A percentile compares a stretch with the other conserved stretches of the same genome.
phyloP scores from a whole-genome alignment of 768 basidiomycete species.

The Plicaturopsis crispa region DNA sequence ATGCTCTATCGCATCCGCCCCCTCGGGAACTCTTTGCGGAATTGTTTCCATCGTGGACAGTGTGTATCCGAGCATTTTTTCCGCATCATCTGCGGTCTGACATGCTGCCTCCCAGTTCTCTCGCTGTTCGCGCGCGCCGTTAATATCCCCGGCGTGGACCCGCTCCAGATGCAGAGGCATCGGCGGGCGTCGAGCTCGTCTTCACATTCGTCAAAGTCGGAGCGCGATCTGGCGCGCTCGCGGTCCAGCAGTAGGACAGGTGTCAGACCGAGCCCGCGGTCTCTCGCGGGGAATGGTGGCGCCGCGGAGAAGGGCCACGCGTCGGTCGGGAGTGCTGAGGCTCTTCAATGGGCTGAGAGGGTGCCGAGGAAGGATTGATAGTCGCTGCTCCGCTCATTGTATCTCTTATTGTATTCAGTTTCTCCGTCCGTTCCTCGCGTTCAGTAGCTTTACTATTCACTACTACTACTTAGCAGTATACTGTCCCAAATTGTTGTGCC shows the following conservation, averaged over 20 bases:
- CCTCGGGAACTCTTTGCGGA: constrained; percentile 52
- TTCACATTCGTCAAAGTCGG: constrained; percentile 43
- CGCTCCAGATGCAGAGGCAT: constrained; percentile 70
- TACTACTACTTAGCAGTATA: no score
- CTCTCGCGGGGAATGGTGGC: constrained; percentile 15
- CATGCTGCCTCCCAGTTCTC: constrained; percentile 41
- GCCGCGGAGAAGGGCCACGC: background rate
- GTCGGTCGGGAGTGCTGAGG: constrained; percentile 22
- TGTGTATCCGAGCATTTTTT: constrained; percentile 30
- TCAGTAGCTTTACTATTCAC: no score
- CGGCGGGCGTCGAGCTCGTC: constrained; percentile 72
- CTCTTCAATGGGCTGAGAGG: constrained; percentile 24
- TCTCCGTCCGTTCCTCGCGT: no score
- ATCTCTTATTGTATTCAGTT: no score
- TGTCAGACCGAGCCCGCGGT: constrained; percentile 22
- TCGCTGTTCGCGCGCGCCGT: constrained; percentile 73
- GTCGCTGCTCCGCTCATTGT: no score
- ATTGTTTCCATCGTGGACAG: constrained; percentile 82
- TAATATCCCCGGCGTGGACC: constrained; percentile 68
- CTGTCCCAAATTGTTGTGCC: no score
- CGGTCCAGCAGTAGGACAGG: constrained; percentile 36
- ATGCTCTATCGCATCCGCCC: constrained; percentile 41
- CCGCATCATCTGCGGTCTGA: constrained; percentile 1
- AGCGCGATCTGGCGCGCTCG: constrained; percentile 30
- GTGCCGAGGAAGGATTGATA: constrained; percentile 17